phyloP scores from a whole-genome alignment of 768 basidiomycete genomes.

The Panaeolus cyanescens region DNA sequence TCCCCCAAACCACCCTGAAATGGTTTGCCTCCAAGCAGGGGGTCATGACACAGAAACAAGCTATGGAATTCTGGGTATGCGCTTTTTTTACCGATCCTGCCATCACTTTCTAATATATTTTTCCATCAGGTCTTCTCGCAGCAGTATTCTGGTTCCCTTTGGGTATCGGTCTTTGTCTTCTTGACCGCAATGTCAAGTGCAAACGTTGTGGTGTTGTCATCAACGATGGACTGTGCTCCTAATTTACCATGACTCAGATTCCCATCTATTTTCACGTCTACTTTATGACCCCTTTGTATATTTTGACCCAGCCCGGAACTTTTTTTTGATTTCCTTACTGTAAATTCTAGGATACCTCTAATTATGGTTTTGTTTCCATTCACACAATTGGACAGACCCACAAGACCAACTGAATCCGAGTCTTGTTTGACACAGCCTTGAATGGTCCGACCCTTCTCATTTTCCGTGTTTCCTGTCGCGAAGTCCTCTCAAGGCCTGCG shows the following conservation, averaged over 20 bases:
- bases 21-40: conserved; percentile 82
- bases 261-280: not conserved
- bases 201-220: conserved; percentile 46
- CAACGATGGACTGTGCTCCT: conserved; percentile 45
- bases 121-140: conserved; percentile 64
- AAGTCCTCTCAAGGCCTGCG: too few relatives aligned
- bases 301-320: not conserved
- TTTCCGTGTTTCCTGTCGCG: too few relatives aligned
- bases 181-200: conserved; percentile 74
- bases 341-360: not conserved
- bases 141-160: conserved; percentile 88
- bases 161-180: conserved; percentile 74
- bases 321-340: not conserved
- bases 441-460: too few relatives aligned
- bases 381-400: not conserved
- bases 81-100: not conserved
- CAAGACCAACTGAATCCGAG: too few relatives aligned
- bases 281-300: not conserved
- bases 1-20: conserved; percentile 80
- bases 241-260: conserved; percentile 4
- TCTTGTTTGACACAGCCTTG: not conserved
- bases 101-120: conserved; percentile 1
- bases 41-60: conserved; percentile 62
- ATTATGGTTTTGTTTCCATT: not conserved
- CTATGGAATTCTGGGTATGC: conserved; percentile 72